Base-by-base conservation (phyloP, 2,329 filamentous ascomycete genomes). In the Talaromyces sp. region DNA sequence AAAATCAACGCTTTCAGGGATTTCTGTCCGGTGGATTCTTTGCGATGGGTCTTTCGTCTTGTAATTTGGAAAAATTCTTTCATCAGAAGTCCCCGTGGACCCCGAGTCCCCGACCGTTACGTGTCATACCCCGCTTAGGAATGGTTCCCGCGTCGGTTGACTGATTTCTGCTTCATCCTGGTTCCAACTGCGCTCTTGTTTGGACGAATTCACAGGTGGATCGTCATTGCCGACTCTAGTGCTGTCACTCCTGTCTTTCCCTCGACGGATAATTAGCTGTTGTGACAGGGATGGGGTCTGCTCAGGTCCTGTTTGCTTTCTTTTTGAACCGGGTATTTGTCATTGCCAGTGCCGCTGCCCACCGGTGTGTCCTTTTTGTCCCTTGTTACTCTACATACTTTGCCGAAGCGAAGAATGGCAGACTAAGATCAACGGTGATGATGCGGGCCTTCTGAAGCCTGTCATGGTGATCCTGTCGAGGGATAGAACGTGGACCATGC, bases 111-210 rank as follows among this genome's bases (percentile, higher is more conserved):
- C 54, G 54, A 47, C 46, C 66, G 64, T 69, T 68, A 68, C 66
- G 63, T 69, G 66, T 69, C 66, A 68, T 57, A 47, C 50, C 64
- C 57, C 13, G 53, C 55, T 64, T 64, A 47, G 65, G 62, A 56
- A 61, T 55, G 49, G 57, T 44, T 47, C 50, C 56, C 58, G 59
- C 40, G 47, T 30, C 33, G 27, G 16, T 37, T 37, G 22, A 29
- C 3, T 39, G 33, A 32, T 46, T 46, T 32, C 45, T 24, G 30
- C 30, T 16, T 22, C 35, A 19, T 46, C n/a, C 27, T 44, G 24
- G 30, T 41, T 16, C 17, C 43, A 24, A 19, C 40, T 27, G 5
- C 20, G 11, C n/a, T 20, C 42, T 33, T 22, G 9, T 17, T 29
- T 13, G 9, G 22, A 29, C 17, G 7, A n/a, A 24, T 27, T 44